Evolutionary conservation across 345 rosid genomes (phyloP).

Genomic region (Luvunga scandens): DNA sequence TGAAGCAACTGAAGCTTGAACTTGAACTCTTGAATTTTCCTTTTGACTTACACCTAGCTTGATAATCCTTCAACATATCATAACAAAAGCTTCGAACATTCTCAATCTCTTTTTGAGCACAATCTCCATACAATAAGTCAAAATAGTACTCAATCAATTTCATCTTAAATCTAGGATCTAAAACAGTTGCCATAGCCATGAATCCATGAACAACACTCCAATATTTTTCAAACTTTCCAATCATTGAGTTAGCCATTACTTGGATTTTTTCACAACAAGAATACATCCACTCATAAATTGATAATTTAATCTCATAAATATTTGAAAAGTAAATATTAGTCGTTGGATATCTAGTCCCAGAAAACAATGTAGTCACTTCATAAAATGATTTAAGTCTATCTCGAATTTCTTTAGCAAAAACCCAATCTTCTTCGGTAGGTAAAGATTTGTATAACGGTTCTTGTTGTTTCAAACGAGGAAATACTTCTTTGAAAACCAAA

Average conservation of each 20-base stretch:
- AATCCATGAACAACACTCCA: not conserved
- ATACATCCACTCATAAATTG: not conserved
- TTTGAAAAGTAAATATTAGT: not conserved
- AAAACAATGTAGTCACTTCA: not conserved
- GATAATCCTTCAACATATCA: not conserved
- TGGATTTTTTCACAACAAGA: not conserved
- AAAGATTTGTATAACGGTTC: not conserved
- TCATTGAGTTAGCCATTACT: not conserved
- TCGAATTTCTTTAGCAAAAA: not conserved
- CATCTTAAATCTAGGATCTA: not conserved
- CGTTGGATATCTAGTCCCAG: not conserved
- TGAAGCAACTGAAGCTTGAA: not conserved
- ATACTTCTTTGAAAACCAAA: not conserved
- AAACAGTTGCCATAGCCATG: not conserved
- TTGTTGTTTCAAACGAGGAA: not conserved
- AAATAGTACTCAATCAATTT: not conserved
- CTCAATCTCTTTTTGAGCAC: too few species aligned
- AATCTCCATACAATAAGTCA: not conserved
- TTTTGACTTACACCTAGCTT: not conserved
- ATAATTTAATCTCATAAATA: not conserved
- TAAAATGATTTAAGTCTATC: not conserved
- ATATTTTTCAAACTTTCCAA: slow-evolving; percentile 14
- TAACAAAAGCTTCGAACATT: not conserved
- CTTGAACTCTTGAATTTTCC: not conserved
- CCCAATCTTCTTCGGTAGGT: slow-evolving; percentile 11